Evolutionary conservation across 2,329 filamentous ascomycete species (phyloP).

Genomic region (Sordariomycetes sp.): DNA sequence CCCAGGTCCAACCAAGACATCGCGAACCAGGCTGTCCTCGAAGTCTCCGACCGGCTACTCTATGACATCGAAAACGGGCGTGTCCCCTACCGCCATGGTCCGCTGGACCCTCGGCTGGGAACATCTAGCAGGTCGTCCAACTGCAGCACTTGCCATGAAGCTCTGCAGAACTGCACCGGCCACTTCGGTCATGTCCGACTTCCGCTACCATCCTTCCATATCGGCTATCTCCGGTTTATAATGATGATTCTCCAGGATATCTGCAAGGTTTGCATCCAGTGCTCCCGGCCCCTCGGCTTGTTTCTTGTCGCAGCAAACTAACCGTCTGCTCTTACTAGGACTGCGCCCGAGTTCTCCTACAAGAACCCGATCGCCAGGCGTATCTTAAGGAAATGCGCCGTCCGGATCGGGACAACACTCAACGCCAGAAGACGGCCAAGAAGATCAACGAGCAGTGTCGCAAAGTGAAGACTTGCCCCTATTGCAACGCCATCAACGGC

Average conservation of each 20-base stretch:
- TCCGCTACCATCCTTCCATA: conserved; percentile 85
- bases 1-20: conserved; percentile 80
- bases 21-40: conserved; percentile 85
- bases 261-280: conserved; percentile 50
- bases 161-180: conserved; percentile 74
- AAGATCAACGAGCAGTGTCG: conserved; percentile 80
- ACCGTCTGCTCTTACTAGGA: conserved; percentile 29
- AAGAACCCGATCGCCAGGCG: conserved; percentile 62
- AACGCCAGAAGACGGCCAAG: conserved; percentile 73
- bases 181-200: conserved; percentile 92
- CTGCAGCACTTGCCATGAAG: conserved; percentile 74
- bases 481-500: conserved; percentile 74
- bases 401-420: conserved; percentile 75
- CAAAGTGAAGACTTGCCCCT: conserved; percentile 71
- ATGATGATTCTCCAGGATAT: conserved; percentile 88
- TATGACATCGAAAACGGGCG: conserved; percentile 80
- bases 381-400: conserved; percentile 72
- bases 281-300: conserved; percentile 2
- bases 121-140: conserved; percentile 71
- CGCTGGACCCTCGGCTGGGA: conserved; percentile 77
- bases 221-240: conserved; percentile 89
- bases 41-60: conserved; percentile 85
- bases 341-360: conserved; percentile 72
- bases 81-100: conserved; percentile 66
- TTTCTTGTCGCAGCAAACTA: neutral